Evolutionary conservation across 2,329 filamentous ascomycete species (phyloP).

Genomic region (Xenosphaeropsis pyriputrescens): DNA sequence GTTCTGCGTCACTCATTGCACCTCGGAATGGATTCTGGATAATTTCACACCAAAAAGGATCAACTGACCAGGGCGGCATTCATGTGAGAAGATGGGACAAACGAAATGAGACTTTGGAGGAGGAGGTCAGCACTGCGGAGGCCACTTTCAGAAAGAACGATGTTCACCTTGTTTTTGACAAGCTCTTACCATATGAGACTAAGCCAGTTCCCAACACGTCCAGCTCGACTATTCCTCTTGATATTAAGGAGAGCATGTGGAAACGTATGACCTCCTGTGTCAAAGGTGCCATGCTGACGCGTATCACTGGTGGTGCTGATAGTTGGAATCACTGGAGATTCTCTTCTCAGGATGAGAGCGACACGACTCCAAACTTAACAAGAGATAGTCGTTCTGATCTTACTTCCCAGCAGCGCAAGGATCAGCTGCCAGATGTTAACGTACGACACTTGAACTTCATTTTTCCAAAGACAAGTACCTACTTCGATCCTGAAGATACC

Average conservation of each 20-base stretch:
- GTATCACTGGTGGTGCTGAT: slow-evolving; percentile 25
- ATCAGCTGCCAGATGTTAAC: slow-evolving; percentile 6
- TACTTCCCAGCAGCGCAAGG: slow-evolving; percentile 21
- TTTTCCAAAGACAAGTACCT: slow-evolving; percentile 27
- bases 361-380: slow-evolving; percentile 3
- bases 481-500: slow-evolving; percentile 22
- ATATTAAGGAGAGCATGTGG: slow-evolving; percentile 28
- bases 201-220: neutral
- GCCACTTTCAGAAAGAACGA: slow-evolving; percentile 26
- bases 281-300: slow-evolving; percentile 25
- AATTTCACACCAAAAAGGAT: slow-evolving; percentile 11
- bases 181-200: slow-evolving; percentile 10
- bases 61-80: slow-evolving; percentile 16
- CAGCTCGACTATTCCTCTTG: slow-evolving; percentile 6
- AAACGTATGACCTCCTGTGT: slow-evolving; percentile 33
- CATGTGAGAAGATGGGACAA: slow-evolving; percentile 38
- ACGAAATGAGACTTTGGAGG: slow-evolving; percentile 36
- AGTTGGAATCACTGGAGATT: slow-evolving; percentile 32
- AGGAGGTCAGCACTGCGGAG: slow-evolving; percentile 29
- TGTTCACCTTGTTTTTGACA: slow-evolving; percentile 11
- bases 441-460: slow-evolving; percentile 28
- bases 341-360: slow-evolving; percentile 32
- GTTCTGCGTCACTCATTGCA: slow-evolving; percentile 30
- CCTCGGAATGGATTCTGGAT: slow-evolving; percentile 44
- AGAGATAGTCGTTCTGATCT: slow-evolving; percentile 7